Evolutionary conservation across 2,329 filamentous ascomycete species (phyloP).

Genomic region (Graphiopsis chlorocephala): DNA sequence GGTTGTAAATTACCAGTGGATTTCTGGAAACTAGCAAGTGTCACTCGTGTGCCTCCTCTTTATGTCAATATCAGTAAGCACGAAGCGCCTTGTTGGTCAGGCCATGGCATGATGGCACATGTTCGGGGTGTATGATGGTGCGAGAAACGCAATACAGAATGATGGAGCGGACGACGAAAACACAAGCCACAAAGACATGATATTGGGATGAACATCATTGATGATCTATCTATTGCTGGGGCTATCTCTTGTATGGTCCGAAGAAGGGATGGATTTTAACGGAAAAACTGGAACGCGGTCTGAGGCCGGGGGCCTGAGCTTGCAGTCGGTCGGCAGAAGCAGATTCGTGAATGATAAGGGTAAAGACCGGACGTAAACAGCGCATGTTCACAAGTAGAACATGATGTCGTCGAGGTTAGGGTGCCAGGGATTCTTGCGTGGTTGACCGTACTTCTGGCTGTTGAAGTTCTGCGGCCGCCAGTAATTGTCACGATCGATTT

Average conservation of each 20-base stretch:
- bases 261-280: not conserved
- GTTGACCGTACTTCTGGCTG: not conserved
- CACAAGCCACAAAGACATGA: not conserved
- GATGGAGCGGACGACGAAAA: not conserved
- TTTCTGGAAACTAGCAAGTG: not conserved
- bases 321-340: not conserved
- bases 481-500: not conserved
- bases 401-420: constrained; percentile 11
- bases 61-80: not conserved
- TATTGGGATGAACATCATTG: not conserved
- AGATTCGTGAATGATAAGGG: not conserved
- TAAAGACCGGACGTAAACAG: not conserved
- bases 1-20: not conserved
- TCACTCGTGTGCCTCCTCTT: not conserved
- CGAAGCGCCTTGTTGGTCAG: not conserved
- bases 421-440: constrained; percentile 15
- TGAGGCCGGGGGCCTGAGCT: not conserved
- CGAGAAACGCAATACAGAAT: too few species aligned
- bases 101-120: not conserved
- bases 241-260: not conserved
- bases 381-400: constrained; percentile 12
- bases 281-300: constrained; percentile 4
- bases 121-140: too few species aligned
- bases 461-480: not conserved
- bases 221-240: not conserved